Evolutionary conservation across 495 filamentous ascomycete genomes (phyloP).

Genomic region (Annulohypoxylon bovei): DNA sequence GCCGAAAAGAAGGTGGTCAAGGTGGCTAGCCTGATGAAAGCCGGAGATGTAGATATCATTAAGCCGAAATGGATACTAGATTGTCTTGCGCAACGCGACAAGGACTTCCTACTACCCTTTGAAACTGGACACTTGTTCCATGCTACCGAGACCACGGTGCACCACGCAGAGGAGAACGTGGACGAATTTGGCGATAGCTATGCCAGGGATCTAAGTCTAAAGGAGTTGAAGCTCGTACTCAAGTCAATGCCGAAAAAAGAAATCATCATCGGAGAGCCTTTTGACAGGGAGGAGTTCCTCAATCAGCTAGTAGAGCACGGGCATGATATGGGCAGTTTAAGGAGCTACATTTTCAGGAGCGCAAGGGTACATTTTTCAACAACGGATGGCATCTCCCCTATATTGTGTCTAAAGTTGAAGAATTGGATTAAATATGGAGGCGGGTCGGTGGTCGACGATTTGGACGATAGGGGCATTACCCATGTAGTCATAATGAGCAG

Average conservation of each 20-base stretch:
- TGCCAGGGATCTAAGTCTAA: constrained; percentile 70
- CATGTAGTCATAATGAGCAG: constrained; percentile 68
- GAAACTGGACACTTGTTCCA: constrained; percentile 70
- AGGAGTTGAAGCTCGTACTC: constrained; percentile 71
- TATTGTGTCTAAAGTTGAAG: constrained; percentile 41
- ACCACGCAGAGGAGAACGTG: constrained; percentile 58
- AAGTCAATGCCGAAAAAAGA: constrained; percentile 55
- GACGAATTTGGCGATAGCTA: constrained; percentile 89
- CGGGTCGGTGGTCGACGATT: constrained; percentile 59
- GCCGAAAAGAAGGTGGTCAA: constrained; percentile 88
- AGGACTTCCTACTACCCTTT: constrained; percentile 70
- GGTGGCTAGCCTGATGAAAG: constrained; percentile 82
- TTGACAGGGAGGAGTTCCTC: constrained; percentile 55
- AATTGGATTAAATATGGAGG: constrained; percentile 72
- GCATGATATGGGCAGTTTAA: constrained; percentile 57
- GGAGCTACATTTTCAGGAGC: constrained; percentile 74
- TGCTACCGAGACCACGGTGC: constrained; percentile 48
- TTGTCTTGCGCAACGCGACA: constrained; percentile 71
- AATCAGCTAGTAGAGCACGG: constrained; percentile 67
- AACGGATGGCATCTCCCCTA: constrained; percentile 27
- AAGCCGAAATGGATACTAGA: constrained; percentile 87
- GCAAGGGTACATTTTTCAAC: constrained; percentile 65
- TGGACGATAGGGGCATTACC: constrained; percentile 64
- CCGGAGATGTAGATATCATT: constrained; percentile 73
- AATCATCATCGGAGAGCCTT: constrained; percentile 28